Evolutionary conservation across 805 yeast genomes (phyloP), one percentile per base, ranked within the genome.

Genomic region (Ogataea thermomethanolica): DNA sequence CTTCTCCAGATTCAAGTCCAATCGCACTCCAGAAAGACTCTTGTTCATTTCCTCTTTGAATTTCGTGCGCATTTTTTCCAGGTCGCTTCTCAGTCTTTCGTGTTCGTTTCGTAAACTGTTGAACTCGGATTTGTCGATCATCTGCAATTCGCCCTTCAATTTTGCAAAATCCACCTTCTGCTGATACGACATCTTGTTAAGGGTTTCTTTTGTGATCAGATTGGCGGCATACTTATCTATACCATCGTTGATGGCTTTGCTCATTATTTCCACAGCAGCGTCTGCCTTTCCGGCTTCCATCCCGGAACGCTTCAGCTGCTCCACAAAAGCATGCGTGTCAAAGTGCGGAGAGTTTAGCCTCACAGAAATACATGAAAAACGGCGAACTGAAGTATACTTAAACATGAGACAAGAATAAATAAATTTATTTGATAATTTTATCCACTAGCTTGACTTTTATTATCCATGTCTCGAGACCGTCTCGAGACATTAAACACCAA

Each of bases 161-260:
- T 91, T 91, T 27, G 96, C 93, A 71, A 93, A 91, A 58, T 93
- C 98, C 24, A 93, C 97, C 53, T 91, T 87, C 55, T 93, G 98
- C 59, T 91, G 96, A 62, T 93, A 93, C 3, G 96, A 84, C 56
- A 89, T 76, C 50, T 89, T 80, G 23, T 86, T 79, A 32, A 91
- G 72, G 31, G 82, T 79, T 52, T 89, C 96, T 52, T 88, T 82
- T 20, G 89, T 78, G n/a, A 91, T 95, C 41, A 91, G 66, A 55
- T 84, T 84, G 27, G 81, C 71, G 8, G 90, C 79, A 20, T 88
- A 80, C 41, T 83, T 78, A 15, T 74, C 73, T 23, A 89, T 79
- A 4, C 96, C 93, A 48, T 87, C 93, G 53, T 81, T 80, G 22
- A 91, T 74, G 0, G 95, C 88, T 33, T 74, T 70, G 28, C 82